phyloP scores from a whole-genome alignment of 768 basidiomycete genomes.

The Agaricus blazei region DNA sequence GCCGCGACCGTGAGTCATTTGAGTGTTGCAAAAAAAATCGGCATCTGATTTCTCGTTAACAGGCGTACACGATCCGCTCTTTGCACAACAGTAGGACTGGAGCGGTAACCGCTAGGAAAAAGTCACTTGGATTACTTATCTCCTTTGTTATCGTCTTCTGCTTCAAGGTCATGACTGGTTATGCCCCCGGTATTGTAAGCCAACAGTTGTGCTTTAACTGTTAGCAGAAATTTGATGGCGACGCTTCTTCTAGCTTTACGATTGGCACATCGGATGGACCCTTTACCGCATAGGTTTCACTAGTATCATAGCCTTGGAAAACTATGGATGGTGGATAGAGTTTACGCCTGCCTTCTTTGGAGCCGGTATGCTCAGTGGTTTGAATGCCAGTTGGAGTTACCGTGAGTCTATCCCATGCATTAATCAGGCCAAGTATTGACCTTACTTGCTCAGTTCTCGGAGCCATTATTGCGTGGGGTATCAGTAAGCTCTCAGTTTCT shows the following conservation, averaged over 20 bases:
- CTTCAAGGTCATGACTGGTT: slow-evolving; percentile 50
- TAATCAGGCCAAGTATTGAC: not conserved
- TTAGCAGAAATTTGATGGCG: not conserved
- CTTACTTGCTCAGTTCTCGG: slow-evolving; percentile 32
- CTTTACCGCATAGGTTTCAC: slow-evolving; percentile 55
- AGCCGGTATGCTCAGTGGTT: slow-evolving; percentile 52
- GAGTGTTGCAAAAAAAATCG: not conserved
- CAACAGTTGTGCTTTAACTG: not conserved
- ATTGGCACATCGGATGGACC: slow-evolving; percentile 64
- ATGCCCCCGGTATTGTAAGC: slow-evolving; percentile 54
- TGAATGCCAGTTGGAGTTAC: slow-evolving; percentile 56
- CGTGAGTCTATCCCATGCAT: slow-evolving; percentile 26
- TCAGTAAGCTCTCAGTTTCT: slow-evolving; percentile 30
- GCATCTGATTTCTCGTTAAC: not conserved
- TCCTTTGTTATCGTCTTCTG: slow-evolving; percentile 43
- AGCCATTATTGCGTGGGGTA: slow-evolving; percentile 54
- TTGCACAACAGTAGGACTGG: slow-evolving; percentile 48
- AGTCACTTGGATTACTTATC: slow-evolving; percentile 44
- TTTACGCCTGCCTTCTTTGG: slow-evolving; percentile 57
- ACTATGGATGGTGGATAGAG: slow-evolving; percentile 53
- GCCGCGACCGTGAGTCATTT: slow-evolving; percentile 45
- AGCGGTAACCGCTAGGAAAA: slow-evolving; percentile 48
- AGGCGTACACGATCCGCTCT: slow-evolving; percentile 60
- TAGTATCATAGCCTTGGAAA: slow-evolving; percentile 53
- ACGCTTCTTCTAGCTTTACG: slow-evolving; percentile 34